Evolutionary conservation across 1,139 yeast genomes (phyloP).

Genomic region (Yarrowia galli): DNA sequence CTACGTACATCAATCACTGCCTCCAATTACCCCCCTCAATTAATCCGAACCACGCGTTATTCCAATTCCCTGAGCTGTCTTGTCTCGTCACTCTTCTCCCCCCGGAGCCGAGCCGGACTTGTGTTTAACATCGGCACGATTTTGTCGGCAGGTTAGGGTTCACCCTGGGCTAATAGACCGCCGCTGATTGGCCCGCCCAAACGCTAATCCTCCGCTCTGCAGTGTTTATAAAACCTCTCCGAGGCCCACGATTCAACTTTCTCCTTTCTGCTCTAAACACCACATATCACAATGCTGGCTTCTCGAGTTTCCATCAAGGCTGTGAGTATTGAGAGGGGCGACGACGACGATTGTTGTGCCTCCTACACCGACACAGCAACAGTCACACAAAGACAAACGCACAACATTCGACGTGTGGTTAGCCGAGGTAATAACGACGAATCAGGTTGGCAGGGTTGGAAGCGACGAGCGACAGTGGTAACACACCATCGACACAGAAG

Average conservation of each 20-base stretch:
- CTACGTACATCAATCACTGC: too few relatives aligned
- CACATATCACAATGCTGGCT: constrained; percentile 40
- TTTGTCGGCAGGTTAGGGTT: constrained; percentile 24
- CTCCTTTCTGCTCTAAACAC: constrained; percentile 38
- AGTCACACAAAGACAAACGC: not conserved
- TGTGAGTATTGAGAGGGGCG: constrained; percentile 17
- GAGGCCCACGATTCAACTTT: constrained; percentile 29
- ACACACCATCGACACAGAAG: too few relatives aligned
- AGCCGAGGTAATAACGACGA: not conserved
- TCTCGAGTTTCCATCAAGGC: constrained; percentile 40
- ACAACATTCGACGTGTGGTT: not conserved
- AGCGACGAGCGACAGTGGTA: too few relatives aligned
- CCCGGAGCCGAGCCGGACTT: constrained; percentile 38
- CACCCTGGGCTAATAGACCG: constrained; percentile 17
- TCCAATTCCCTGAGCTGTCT: too few relatives aligned
- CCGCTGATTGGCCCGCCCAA: constrained; percentile 24
- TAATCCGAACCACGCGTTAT: too few relatives aligned
- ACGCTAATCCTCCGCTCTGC: not conserved
- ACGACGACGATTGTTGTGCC: too few relatives aligned
- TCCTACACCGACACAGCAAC: not conserved
- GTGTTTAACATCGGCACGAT: constrained; percentile 21
- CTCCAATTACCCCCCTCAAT: too few relatives aligned
- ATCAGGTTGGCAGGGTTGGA: too few relatives aligned
- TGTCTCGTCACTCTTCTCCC: too few relatives aligned
- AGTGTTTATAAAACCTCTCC: constrained; percentile 36